These are phyloP conservation scores for Catenaria anguillulae DNA, from an alignment of 371 early-diverging fungal species.

Conservation along the genomic window DNA sequence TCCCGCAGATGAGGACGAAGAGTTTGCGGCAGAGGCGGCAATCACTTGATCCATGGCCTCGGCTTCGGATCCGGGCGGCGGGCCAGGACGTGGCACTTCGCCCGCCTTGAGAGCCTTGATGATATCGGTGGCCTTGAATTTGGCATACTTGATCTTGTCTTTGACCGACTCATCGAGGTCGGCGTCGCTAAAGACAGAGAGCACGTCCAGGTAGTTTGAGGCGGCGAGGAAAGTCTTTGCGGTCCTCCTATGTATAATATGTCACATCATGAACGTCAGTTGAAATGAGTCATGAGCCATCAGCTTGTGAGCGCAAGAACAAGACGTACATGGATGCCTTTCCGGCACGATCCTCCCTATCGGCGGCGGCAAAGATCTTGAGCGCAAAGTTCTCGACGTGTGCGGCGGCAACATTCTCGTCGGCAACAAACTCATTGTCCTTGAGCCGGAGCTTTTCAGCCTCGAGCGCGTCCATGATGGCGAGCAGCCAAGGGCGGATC, in stretches of 20 bases:
- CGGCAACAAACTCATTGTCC: slow-evolving; percentile 53
- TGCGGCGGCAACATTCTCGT: slow-evolving; percentile 64
- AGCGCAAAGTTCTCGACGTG: slow-evolving; percentile 80
- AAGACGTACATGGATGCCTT: slow-evolving; percentile 47
- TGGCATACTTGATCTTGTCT: slow-evolving; percentile 85
- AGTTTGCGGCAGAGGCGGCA: background rate
- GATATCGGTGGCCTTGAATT: slow-evolving; percentile 89
- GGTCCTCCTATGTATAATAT: slow-evolving; percentile 40
- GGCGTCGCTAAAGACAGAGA: slow-evolving; percentile 47
- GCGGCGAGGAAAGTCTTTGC: slow-evolving; percentile 66
- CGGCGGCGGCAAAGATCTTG: slow-evolving; percentile 77
- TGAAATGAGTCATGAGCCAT: too few relatives aligned
- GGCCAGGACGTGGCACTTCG: slow-evolving; percentile 47
- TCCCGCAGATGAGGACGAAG: too few relatives aligned
- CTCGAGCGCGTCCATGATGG: background rate
- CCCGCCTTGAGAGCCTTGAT: slow-evolving; percentile 83
- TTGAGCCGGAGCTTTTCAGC: slow-evolving; percentile 17
- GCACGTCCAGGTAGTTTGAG: slow-evolving; percentile 61
- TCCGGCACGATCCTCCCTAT: slow-evolving; percentile 76
- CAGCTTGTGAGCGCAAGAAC: too few relatives aligned
- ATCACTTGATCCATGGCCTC: background rate
- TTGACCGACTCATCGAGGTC: slow-evolving; percentile 28
- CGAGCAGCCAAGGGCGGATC: background rate
- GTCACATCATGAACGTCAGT: too few relatives aligned
- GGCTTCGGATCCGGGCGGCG: slow-evolving; percentile 24